Evolutionary conservation across 352 stramenopile genomes (phyloP).

Genomic region (Globisporangium spiculum): DNA sequence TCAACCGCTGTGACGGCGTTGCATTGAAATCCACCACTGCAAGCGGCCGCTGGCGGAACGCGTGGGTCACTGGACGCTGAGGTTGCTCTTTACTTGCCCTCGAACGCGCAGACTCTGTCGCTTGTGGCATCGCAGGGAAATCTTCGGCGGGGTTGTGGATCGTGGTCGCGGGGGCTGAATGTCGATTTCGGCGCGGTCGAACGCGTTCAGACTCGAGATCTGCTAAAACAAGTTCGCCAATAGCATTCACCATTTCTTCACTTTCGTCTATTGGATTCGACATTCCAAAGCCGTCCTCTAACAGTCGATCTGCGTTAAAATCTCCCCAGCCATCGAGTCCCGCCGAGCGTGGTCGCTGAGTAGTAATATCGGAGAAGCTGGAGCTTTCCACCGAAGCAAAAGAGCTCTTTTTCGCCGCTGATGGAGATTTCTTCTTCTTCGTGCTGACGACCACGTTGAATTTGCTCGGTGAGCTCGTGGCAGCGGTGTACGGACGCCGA

Average conservation of each 20-base stretch:
- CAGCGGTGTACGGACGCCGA: constrained; percentile 11
- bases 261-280: constrained; percentile 11
- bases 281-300: constrained; percentile 22
- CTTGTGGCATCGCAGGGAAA: constrained; percentile 4
- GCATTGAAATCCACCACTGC: constrained; percentile 26
- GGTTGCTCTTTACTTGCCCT: constrained; percentile 5
- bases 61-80: constrained; percentile 18
- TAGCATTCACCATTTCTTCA: constrained; percentile 2
- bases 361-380: no score
- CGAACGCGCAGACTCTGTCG: constrained; percentile 4
- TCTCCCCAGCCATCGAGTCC: constrained; percentile 54
- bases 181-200: constrained; percentile 1
- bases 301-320: constrained; percentile 48
- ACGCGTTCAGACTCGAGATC: not conserved
- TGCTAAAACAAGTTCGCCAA: constrained; percentile 3
- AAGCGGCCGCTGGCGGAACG: constrained; percentile 31
- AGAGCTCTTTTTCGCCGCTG: not conserved
- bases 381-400: not conserved
- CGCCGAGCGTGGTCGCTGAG: constrained; percentile 6
- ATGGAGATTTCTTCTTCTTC: constrained; percentile 10
- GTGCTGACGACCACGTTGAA: not conserved
- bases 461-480: constrained; percentile 9
- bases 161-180: constrained; percentile 9
- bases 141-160: constrained; percentile 9
- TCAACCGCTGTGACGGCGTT: not conserved